Conservation (phyloP, 75 land plant species). For the Chamaecyparis obtusa region DNA sequence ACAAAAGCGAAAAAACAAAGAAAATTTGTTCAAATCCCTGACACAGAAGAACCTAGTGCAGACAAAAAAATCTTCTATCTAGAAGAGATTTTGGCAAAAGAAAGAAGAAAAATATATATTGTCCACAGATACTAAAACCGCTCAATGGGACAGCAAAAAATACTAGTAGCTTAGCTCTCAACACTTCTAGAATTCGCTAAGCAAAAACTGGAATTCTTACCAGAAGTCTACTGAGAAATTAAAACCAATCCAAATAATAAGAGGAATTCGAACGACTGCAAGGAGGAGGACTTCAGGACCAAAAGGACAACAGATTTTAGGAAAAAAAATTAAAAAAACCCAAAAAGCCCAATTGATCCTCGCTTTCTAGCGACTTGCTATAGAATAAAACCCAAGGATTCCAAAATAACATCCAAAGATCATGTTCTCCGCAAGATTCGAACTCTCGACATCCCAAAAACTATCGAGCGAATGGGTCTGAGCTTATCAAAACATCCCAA, state of each 20-base stretch:
- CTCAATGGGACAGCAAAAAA: neutral
- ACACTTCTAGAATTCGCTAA: neutral
- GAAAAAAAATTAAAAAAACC: neutral
- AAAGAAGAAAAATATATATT: no score
- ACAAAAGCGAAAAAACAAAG: neutral
- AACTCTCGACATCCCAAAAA: neutral
- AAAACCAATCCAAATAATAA: neutral
- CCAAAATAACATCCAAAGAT: neutral
- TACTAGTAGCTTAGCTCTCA: neutral
- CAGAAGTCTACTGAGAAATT: neutral
- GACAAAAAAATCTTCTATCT: neutral
- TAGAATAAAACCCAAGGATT: slow-evolving; percentile 1
- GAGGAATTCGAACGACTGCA: neutral
- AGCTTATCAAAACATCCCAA: neutral
- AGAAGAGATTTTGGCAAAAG: neutral
- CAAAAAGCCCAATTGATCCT: neutral
- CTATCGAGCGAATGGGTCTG: neutral
- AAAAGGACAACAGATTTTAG: neutral
- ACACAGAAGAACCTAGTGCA: neutral
- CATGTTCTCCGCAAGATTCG: neutral
- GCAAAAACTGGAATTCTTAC: neutral
- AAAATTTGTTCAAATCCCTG: neutral
- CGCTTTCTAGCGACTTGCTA: neutral
- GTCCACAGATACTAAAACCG: neutral
- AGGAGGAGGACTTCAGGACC: neutral